Percentiles rank a stretch among this genome's conserved stretches.
Evolutionary conservation across 1,139 yeast genomes (phyloP).

Genomic region (Martiniozyma asiatica): DNA sequence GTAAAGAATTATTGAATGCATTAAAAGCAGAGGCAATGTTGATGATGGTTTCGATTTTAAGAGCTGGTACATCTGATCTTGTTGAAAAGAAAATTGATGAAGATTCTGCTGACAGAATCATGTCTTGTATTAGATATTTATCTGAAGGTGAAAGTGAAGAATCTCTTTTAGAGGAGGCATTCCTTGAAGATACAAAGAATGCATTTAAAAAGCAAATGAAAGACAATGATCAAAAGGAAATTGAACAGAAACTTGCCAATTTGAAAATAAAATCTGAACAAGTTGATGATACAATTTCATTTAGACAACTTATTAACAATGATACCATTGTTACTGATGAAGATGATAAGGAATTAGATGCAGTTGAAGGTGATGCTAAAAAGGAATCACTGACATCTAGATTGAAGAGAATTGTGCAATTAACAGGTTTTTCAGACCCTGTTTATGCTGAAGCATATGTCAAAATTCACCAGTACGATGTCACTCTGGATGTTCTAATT

Average conservation of each 20-base stretch:
- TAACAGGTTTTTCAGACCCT: slow-evolving; percentile 96
- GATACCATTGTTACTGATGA: slow-evolving; percentile 31
- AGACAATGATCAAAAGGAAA: slow-evolving; percentile 43
- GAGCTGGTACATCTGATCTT: slow-evolving; percentile 78
- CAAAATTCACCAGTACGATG: slow-evolving; percentile 90
- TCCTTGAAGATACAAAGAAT: slow-evolving; percentile 75
- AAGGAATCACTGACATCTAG: slow-evolving; percentile 61
- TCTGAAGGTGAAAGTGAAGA: slow-evolving; percentile 40
- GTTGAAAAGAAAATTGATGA: slow-evolving; percentile 79
- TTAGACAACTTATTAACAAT: slow-evolving; percentile 68
- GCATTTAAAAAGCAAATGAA: slow-evolving; percentile 51
- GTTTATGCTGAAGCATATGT: slow-evolving; percentile 96
- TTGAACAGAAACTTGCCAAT: slow-evolving; percentile 46
- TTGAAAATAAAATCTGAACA: slow-evolving; percentile 62
- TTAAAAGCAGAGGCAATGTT: slow-evolving; percentile 91
- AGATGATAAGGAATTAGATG: slow-evolving; percentile 27
- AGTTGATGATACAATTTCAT: slow-evolving; percentile 61
- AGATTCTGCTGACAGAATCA: slow-evolving; percentile 86
- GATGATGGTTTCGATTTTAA: slow-evolving; percentile 79
- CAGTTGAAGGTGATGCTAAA: slow-evolving; percentile 34
- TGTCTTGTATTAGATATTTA: slow-evolving; percentile 69
- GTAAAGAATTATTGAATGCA: slow-evolving; percentile 56
- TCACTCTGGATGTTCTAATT: slow-evolving; percentile 81
- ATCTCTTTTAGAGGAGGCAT: slow-evolving; percentile 50
- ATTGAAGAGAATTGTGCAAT: slow-evolving; percentile 77